Evolutionary conservation across 169 alveolate species (phyloP), one percentile per base, ranked within the genome.

Genomic region (Plasmodium billcollinsi): DNA sequence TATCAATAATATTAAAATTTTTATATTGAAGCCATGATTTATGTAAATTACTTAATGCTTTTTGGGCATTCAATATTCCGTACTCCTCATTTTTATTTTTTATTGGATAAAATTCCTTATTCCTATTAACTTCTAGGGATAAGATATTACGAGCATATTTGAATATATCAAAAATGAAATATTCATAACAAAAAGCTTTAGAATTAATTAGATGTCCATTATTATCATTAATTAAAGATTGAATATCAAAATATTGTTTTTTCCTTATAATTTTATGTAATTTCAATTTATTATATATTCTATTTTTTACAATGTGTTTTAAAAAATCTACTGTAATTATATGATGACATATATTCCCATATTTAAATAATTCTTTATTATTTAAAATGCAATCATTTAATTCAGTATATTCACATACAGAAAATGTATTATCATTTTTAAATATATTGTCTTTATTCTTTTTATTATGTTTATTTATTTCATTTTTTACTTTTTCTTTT

Each of bases 341-440:
- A 67, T 94, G 96, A 73, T 94, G 95, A 50, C 96, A 94, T 43
- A 94, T 94, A 58, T 94, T 94, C 12, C 95, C 96, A 83, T 83
- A 83, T 69, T 15, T 52, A 83, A 83, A 83, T 49, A 83, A 62
- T 45, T 67, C 85, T 11, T 72, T 50, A 62, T 83, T 83, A 7
- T 58, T 67, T 49, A 69, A 45, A 20, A 83, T 69, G 20, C 45
- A 29, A 9, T 83, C 56, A 72, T 20, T 54, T 72, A 83, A 9
- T 83, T 83, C 91, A 33, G 85, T 83, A 69, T 83, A 83, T 83
- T 83, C 91, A 69, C 91, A 83, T 15, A 83, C 91, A 15, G 67
- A 67, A 72, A 83, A 83, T 4, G 62, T n/a, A 15, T 78, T 59
- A 29, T 1, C 2, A 9, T 12, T 9, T 67, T 67, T 18, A 7